Evolutionary conservation across 2,329 filamentous ascomycete genomes (phyloP).

Genomic region (Trichoderma lentiforme): DNA sequence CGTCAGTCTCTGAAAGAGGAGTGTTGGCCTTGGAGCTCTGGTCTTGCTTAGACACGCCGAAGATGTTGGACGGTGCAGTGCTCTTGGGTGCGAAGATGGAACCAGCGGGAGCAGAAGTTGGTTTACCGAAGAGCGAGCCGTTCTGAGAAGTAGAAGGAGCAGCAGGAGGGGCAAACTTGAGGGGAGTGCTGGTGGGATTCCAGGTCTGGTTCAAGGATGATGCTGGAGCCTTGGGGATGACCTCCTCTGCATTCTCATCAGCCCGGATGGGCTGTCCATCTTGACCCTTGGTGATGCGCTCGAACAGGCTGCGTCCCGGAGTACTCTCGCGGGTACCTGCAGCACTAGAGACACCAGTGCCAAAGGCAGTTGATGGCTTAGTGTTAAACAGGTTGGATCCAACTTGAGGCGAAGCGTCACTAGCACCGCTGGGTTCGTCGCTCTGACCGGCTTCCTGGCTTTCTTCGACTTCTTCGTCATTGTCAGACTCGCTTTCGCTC

Average conservation of each 20-base stretch:
- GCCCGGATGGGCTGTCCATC: slow-evolving; percentile 50
- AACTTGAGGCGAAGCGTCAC: slow-evolving; percentile 37
- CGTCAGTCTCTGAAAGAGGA: slow-evolving; percentile 28
- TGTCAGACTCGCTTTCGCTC: slow-evolving; percentile 36
- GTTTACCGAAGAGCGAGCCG: slow-evolving; percentile 33
- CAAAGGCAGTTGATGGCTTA: slow-evolving; percentile 31
- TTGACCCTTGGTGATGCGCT: slow-evolving; percentile 49
- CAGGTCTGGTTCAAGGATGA: slow-evolving; percentile 38
- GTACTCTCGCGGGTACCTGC: slow-evolving; percentile 45
- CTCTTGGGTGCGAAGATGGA: slow-evolving; percentile 39
- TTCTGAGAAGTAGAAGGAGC: slow-evolving; percentile 22
- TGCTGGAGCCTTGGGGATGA: slow-evolving; percentile 27
- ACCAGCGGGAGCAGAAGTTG: slow-evolving; percentile 29
- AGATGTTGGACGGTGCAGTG: slow-evolving; percentile 33
- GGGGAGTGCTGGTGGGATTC: slow-evolving; percentile 48
- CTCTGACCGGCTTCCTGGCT: slow-evolving; percentile 43
- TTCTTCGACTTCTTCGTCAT: slow-evolving; percentile 33
- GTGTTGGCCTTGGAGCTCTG: slow-evolving; percentile 27
- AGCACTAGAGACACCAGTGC: slow-evolving; percentile 32
- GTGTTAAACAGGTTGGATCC: slow-evolving; percentile 27
- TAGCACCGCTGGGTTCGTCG: slow-evolving; percentile 41
- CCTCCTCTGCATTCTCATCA: slow-evolving; percentile 26
- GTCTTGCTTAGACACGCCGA: slow-evolving; percentile 32
- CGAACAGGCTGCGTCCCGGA: slow-evolving; percentile 52
- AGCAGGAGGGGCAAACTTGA: slow-evolving; percentile 49